A percentile compares a stretch with the other conserved stretches of the same genome.
These are phyloP conservation scores for Tetracladium maxilliforme DNA, from an alignment of 2,329 filamentous ascomycete species.

Conservation along the genomic window DNA sequence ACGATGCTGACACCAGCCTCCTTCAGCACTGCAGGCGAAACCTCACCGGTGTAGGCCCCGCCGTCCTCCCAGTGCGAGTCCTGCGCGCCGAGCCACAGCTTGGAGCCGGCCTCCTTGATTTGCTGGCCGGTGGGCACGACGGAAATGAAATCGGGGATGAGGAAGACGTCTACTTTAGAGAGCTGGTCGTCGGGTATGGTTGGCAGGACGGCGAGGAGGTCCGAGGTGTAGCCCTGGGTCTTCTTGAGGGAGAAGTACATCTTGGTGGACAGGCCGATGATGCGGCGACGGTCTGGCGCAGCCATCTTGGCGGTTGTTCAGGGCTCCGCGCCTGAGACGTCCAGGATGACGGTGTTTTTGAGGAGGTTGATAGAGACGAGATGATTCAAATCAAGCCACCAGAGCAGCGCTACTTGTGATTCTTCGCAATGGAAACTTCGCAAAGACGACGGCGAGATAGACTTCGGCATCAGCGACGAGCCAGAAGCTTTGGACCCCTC, in stretches of 20 bases:
- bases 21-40: slow-evolving; percentile 52
- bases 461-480: no score
- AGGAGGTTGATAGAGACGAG: no score
- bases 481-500: no score
- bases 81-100: slow-evolving; percentile 58
- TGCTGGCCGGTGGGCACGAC: slow-evolving; percentile 36
- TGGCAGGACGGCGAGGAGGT: slow-evolving; percentile 29
- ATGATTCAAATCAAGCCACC: no score
- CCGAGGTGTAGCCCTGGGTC: slow-evolving; percentile 40
- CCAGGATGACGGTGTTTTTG: background rate
- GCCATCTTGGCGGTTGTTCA: no score
- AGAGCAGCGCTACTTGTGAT: no score
- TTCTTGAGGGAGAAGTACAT: slow-evolving; percentile 63
- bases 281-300: slow-evolving; percentile 32
- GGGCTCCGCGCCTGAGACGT: slow-evolving; percentile 4
- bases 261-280: slow-evolving; percentile 63
- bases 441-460: no score
- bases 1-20: slow-evolving; percentile 59
- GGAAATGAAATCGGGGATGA: slow-evolving; percentile 66
- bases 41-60: slow-evolving; percentile 66
- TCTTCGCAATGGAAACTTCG: no score
- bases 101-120: slow-evolving; percentile 25
- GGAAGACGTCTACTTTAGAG: slow-evolving; percentile 51
- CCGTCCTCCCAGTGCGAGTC: slow-evolving; percentile 55
- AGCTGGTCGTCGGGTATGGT: slow-evolving; percentile 23